Base-by-base conservation (phyloP, 345 rosid species). In the Salix caprea region DNA sequence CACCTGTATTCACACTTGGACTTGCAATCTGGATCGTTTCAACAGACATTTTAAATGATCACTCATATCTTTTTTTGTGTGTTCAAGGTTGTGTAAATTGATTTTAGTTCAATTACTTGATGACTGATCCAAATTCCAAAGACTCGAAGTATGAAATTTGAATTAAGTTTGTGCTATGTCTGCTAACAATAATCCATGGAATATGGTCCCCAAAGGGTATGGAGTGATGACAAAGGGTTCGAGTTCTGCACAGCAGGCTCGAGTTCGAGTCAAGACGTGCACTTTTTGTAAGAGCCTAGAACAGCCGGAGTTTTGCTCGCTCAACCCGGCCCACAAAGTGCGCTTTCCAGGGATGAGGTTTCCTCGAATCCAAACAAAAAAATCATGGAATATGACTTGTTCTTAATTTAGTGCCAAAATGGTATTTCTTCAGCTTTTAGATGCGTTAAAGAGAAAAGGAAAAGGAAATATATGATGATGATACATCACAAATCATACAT, bases 1-100 rank as follows among this genome's bases (percentile, higher is more conserved):
- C 89, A 88, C 80, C 91, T 84, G 36, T 81, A 65, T n/a, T 76
- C 72, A 72, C 91, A 84, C 62, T 81, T 76, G 11, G 77, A 77
- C 36, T 73, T 79, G 85, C 87, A 88, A 76, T 88, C 91, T 86
- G 74, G 5, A n/a, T 56, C 26, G 62, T 56, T 56, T n/a, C 14
- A 56, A n/a, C 5, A 56, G 62, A 56, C 62, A 56, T 56, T 56
- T 23, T n/a, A 56, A n/a, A 56, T n/a, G 28, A 10, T 56, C 37
- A 65, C 16, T 30, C 68, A 6, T 15, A 3, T 23, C 26, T 1
- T 56, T 56, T 56, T 21, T 9, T 56, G 6, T n/a, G 13, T 21
- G 28, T 56, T 56, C 28, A n/a, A n/a, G 62, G 62, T 2, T 56
- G 62, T n/a, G 23, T 19, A 52, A 52, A 52, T 19, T 52, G 23